phyloP scores from a whole-genome alignment of 2,329 filamentous ascomycete genomes.

The Pyrenophora tritici-repentis region DNA sequence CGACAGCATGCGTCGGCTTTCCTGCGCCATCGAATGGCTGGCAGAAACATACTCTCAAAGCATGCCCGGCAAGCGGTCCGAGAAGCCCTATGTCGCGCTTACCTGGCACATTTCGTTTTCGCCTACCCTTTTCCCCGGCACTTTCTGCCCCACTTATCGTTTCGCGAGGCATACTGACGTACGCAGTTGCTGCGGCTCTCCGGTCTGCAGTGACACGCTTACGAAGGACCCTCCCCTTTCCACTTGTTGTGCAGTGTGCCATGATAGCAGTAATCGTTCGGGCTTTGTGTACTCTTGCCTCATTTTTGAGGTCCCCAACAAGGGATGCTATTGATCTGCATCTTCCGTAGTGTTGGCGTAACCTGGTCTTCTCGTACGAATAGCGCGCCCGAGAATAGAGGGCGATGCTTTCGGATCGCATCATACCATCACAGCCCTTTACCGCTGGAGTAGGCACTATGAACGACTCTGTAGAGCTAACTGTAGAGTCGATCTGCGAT shows the following conservation, averaged over 20 bases:
- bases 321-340: constrained; percentile 10
- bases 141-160: neutral
- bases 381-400: constrained; percentile 19
- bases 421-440: constrained; percentile 37
- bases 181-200: constrained; percentile 3
- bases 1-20: constrained; percentile 1
- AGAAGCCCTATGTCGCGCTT: constrained; percentile 4
- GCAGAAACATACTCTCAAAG: constrained; percentile 43
- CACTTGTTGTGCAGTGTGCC: constrained; percentile 12
- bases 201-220: constrained; percentile 12
- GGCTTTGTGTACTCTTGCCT: constrained; percentile 20
- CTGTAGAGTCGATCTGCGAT: constrained; percentile 22
- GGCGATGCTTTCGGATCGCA: constrained; percentile 26
- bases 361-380: constrained; percentile 6
- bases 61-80: constrained; percentile 26
- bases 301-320: constrained; percentile 14
- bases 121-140: neutral
- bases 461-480: constrained; percentile 16
- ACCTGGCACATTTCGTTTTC: neutral
- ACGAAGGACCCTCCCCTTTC: constrained; percentile 18
- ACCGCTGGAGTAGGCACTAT: constrained; percentile 18
- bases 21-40: constrained; percentile 40
- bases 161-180: constrained; percentile 1
- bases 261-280: constrained; percentile 16
- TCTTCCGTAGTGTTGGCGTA: neutral